Conservation (phyloP, 495 filamentous ascomycete genomes). For the Pyrenopolyporus hunteri region DNA sequence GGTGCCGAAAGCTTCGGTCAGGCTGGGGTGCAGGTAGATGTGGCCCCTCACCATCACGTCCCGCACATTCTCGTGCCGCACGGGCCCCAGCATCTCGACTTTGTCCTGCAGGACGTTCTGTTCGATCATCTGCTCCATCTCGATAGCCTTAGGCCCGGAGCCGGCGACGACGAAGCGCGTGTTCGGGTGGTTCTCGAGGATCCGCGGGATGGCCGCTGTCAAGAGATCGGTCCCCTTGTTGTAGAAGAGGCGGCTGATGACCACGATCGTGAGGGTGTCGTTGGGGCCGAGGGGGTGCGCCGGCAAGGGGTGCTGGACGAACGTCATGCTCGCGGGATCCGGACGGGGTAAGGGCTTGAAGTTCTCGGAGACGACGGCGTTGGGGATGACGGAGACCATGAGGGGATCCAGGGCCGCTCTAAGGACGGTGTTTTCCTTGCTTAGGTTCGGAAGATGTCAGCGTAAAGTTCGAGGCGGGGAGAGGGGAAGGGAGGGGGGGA, state of each 20-base stretch:
- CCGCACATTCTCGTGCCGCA: conserved; percentile 94
- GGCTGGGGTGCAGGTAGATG: conserved; percentile 91
- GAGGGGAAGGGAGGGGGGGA: not conserved
- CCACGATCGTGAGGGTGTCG: conserved; percentile 92
- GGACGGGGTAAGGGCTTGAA: conserved; percentile 70
- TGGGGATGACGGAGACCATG: conserved; percentile 97
- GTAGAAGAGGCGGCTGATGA: conserved; percentile 96
- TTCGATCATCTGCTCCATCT: conserved; percentile 97
- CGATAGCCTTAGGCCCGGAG: conserved; percentile 93
- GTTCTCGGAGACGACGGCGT: conserved; percentile 95
- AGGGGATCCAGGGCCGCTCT: conserved; percentile 92
- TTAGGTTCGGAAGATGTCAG: conserved; percentile 15
- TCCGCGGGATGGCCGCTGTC: conserved; percentile 91
- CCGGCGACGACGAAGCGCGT: conserved; percentile 97
- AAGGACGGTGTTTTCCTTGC: conserved; percentile 98
- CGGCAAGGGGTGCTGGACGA: conserved; percentile 43
- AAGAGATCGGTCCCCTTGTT: conserved; percentile 98
- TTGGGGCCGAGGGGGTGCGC: conserved; percentile 70
- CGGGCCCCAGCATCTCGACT: conserved; percentile 87
- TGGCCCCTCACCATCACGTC: conserved; percentile 99
- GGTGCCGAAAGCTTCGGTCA: conserved; percentile 97
- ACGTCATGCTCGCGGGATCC: conserved; percentile 41
- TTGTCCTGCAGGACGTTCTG: conserved; percentile 93
- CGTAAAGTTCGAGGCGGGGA: not conserved
- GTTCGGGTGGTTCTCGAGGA: conserved; percentile 84